A percentile compares a stretch with the other conserved stretches of the same genome.
Evolutionary conservation across 2,329 filamentous ascomycete genomes (phyloP).

Genomic region (Pestalotiopsis sp.): DNA sequence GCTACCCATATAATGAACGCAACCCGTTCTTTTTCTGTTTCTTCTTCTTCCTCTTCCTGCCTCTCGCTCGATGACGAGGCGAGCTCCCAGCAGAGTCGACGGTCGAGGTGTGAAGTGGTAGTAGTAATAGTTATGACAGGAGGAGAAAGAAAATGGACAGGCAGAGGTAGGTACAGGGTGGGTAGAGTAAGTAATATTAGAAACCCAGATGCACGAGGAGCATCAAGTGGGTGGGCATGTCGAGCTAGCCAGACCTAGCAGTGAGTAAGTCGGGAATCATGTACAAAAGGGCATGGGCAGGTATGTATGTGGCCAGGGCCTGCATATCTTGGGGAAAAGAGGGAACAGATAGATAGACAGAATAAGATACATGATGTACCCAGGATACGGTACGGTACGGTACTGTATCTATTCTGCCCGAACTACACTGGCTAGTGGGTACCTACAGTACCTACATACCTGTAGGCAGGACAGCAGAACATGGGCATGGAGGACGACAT

Average conservation of each 20-base stretch:
- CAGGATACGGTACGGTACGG: background rate
- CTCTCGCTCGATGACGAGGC: slow-evolving; percentile 17
- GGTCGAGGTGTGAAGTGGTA: slow-evolving; percentile 2
- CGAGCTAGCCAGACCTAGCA: background rate
- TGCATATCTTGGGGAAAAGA: background rate
- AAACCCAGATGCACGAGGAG: background rate
- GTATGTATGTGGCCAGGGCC: background rate
- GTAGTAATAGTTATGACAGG: background rate
- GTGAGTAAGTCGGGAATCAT: background rate
- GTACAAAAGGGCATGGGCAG: background rate
- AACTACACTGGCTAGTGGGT: background rate
- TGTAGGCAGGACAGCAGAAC: background rate
- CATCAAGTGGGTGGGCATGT: background rate
- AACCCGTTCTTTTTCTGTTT: no score
- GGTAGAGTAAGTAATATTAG: slow-evolving; percentile 12
- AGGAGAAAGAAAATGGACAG: background rate
- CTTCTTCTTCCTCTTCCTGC: slow-evolving; percentile 2
- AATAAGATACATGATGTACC: background rate
- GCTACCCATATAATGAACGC: background rate
- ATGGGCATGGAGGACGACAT: background rate
- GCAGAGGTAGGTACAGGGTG: background rate
- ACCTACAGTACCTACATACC: background rate
- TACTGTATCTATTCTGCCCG: background rate
- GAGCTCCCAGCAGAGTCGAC: slow-evolving; percentile 13
- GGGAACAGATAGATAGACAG: background rate